These are phyloP conservation scores for Colletotrichum orchidophilum DNA, from an alignment of 2,329 filamentous ascomycete genomes.

Conservation along the genomic window DNA sequence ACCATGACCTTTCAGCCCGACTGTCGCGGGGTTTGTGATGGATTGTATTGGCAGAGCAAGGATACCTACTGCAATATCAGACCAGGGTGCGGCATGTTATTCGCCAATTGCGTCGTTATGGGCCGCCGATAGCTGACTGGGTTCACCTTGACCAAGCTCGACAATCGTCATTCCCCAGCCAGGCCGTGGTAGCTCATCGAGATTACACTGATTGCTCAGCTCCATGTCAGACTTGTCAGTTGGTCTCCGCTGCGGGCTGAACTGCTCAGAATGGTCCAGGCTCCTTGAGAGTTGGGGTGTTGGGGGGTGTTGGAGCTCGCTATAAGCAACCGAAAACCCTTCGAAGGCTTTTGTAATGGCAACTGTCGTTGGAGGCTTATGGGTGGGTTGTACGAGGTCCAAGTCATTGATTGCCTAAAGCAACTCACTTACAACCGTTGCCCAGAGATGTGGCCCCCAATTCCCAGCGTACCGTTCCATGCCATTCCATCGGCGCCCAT, in stretches of 20 bases:
- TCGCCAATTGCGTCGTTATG: slow-evolving; percentile 3
- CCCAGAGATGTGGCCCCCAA: slow-evolving; percentile 8
- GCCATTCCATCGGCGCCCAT: slow-evolving; percentile 18
- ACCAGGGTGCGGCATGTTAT: background rate
- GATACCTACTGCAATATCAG: background rate
- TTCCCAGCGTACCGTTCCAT: slow-evolving; percentile 20
- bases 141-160: background rate
- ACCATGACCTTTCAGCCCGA: background rate
- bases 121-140: background rate
- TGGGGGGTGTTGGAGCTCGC: background rate
- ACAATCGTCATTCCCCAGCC: background rate
- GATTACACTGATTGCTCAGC: slow-evolving; percentile 16
- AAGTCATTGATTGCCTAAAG: too few species aligned
- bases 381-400: too few species aligned
- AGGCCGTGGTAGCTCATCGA: background rate
- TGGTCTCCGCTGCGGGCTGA: background rate
- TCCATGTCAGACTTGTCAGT: slow-evolving; percentile 1
- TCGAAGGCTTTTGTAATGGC: background rate
- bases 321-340: background rate
- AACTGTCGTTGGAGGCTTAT: too few species aligned
- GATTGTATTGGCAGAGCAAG: background rate
- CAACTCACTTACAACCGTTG: too few species aligned
- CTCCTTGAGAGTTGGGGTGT: background rate
- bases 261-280: background rate
- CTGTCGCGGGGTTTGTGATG: background rate